These are phyloP conservation scores for Neurospora crassa DNA, from an alignment of 2,329 filamentous ascomycete species.

Conservation along the genomic window DNA sequence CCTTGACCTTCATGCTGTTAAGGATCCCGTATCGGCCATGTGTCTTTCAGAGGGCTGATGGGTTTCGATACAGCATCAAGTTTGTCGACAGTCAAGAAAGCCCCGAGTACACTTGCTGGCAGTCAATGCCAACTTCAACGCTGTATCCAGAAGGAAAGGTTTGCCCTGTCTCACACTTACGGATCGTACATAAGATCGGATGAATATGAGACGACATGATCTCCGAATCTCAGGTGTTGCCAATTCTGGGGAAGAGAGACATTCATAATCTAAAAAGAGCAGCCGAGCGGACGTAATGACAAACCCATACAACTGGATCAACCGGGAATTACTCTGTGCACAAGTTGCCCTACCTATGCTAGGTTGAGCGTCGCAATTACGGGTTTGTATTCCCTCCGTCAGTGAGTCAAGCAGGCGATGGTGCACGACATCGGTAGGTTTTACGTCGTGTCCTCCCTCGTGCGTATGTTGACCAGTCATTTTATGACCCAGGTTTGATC, in stretches of 20 bases:
- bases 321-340: not conserved
- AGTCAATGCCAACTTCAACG: not conserved
- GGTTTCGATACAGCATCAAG: not conserved
- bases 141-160: not conserved
- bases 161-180: not conserved
- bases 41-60: not conserved
- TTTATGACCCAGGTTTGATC: not conserved
- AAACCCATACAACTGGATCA: not conserved
- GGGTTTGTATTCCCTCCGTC: not conserved
- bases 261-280: not conserved
- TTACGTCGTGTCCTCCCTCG: not conserved
- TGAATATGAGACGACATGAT: not conserved
- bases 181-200: not conserved
- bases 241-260: not conserved
- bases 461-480: not conserved
- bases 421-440: not conserved
- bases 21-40: not conserved
- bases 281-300: not conserved
- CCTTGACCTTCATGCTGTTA: not conserved
- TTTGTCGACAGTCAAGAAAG: not conserved
- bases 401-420: not conserved
- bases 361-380: not conserved
- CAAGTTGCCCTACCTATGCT: not conserved
- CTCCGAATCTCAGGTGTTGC: not conserved
- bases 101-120: not conserved